phyloP scores from a whole-genome alignment of 1,284 basidiomycete genomes.

The Sutorius eximius region DNA sequence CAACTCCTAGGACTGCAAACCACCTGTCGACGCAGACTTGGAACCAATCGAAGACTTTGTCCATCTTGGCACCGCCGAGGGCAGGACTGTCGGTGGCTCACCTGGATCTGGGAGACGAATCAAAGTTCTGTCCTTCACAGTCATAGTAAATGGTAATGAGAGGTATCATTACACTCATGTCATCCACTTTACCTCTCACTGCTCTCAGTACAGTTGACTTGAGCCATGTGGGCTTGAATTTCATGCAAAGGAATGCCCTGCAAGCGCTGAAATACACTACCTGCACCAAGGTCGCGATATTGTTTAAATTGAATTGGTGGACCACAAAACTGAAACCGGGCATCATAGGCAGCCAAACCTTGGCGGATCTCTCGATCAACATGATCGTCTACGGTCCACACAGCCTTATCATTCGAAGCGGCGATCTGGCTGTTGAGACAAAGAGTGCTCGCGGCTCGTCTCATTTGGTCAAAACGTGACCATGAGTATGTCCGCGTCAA shows the following conservation, averaged over 20 bases:
- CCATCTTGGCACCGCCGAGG: not conserved
- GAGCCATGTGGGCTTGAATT: slow-evolving; percentile 3
- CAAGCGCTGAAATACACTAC: not conserved
- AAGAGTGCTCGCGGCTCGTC: no score
- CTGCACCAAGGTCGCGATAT: slow-evolving; percentile 35
- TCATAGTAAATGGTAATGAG: slow-evolving; percentile 4
- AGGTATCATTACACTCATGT: slow-evolving; percentile 12
- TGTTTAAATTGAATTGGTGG: slow-evolving; percentile 41
- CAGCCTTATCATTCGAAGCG: no score
- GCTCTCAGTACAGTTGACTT: slow-evolving; percentile 15
- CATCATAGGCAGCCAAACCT: slow-evolving; percentile 35
- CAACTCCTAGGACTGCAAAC: not conserved
- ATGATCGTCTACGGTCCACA: slow-evolving; percentile 37
- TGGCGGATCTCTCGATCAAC: slow-evolving; percentile 36
- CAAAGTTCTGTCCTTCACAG: not conserved
- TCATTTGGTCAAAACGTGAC: no score
- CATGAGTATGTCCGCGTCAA: no score
- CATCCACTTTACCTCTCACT: slow-evolving; percentile 17
- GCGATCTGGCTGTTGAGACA: no score
- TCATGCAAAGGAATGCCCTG: slow-evolving; percentile 19
- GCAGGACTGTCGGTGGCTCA: not conserved
- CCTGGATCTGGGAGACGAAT: not conserved
- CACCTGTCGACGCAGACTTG: not conserved
- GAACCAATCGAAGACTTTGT: not conserved
- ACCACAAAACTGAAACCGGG: slow-evolving; percentile 21